phyloP scores from a whole-genome alignment of 805 yeast genomes.

The Phaffomyces antillensis region DNA sequence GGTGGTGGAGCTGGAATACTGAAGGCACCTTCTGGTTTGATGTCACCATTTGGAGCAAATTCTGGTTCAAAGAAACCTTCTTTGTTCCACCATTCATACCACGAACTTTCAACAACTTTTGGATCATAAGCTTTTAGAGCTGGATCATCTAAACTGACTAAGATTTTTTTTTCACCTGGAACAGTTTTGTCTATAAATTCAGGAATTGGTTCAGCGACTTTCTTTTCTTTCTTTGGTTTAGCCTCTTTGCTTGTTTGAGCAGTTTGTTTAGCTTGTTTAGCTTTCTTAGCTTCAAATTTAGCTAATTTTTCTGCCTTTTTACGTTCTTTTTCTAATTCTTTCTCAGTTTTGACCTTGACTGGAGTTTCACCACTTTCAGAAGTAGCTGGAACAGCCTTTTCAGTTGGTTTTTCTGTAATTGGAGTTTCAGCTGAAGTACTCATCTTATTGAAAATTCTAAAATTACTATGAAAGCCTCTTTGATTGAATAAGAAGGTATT shows the following conservation, averaged over 20 bases:
- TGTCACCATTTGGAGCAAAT: conserved; percentile 62
- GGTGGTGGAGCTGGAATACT: conserved; percentile 99
- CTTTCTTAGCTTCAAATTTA: conserved; percentile 76
- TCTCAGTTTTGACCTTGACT: conserved; percentile 55
- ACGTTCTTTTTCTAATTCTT: conserved; percentile 79
- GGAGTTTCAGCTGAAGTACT: conserved; percentile 12
- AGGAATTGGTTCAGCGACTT: conserved; percentile 70
- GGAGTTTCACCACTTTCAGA: conserved; percentile 24
- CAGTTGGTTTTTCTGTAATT: conserved; percentile 9
- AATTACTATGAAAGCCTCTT: conserved; percentile 5
- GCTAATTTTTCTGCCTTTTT: conserved; percentile 85
- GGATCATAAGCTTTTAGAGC: conserved; percentile 93
- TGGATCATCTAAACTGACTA: conserved; percentile 85
- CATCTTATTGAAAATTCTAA: conserved; percentile 7
- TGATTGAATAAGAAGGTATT: neutral
- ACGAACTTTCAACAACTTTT: conserved; percentile 85
- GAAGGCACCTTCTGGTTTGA: conserved; percentile 78
- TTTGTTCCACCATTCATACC: conserved; percentile 97
- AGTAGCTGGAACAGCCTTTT: conserved; percentile 9
- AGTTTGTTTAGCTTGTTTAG: conserved; percentile 53
- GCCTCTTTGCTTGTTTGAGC: conserved; percentile 30
- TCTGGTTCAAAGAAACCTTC: conserved; percentile 87
- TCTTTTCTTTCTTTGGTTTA: conserved; percentile 63
- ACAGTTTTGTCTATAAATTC: conserved; percentile 78
- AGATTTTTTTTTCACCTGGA: conserved; percentile 85